Conservation (phyloP, 2,329 filamentous ascomycete genomes). For the Colletotrichum liriopes region DNA sequence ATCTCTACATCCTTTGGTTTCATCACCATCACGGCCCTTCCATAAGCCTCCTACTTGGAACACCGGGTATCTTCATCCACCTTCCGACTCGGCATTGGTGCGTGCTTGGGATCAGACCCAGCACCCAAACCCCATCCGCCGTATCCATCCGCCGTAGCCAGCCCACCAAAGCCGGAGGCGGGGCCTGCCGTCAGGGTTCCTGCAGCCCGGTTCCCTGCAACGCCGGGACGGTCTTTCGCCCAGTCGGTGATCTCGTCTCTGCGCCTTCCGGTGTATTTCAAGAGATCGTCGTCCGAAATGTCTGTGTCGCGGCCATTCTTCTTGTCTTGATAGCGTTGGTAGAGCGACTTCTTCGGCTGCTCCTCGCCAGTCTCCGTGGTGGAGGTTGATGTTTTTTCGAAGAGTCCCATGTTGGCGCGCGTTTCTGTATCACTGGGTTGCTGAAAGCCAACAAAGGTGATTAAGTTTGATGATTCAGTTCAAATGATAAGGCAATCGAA, state of each 20-base stretch:
- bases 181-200: slow-evolving; percentile 52
- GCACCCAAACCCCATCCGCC: slow-evolving; percentile 55
- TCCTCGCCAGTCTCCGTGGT: not conserved
- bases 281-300: slow-evolving; percentile 57
- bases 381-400: slow-evolving; percentile 24
- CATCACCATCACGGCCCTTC: slow-evolving; percentile 3
- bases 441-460: not conserved
- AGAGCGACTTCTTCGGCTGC: slow-evolving; percentile 50
- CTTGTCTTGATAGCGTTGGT: slow-evolving; percentile 51
- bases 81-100: slow-evolving; percentile 46
- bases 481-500: not conserved
- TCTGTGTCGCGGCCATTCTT: slow-evolving; percentile 48
- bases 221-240: slow-evolving; percentile 56
- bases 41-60: not conserved
- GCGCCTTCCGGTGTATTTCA: slow-evolving; percentile 59
- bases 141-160: slow-evolving; percentile 49
- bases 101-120: slow-evolving; percentile 54
- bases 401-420: slow-evolving; percentile 10
- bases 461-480: not conserved
- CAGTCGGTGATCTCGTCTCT: slow-evolving; percentile 52
- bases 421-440: not conserved
- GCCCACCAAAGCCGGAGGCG: slow-evolving; percentile 50
- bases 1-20: not conserved
- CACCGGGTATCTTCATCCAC: slow-evolving; percentile 18
- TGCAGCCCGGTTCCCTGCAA: slow-evolving; percentile 58